Evolutionary conservation across 1,284 basidiomycete genomes (phyloP).

Genomic region (Papiliotrema fonsecae): DNA sequence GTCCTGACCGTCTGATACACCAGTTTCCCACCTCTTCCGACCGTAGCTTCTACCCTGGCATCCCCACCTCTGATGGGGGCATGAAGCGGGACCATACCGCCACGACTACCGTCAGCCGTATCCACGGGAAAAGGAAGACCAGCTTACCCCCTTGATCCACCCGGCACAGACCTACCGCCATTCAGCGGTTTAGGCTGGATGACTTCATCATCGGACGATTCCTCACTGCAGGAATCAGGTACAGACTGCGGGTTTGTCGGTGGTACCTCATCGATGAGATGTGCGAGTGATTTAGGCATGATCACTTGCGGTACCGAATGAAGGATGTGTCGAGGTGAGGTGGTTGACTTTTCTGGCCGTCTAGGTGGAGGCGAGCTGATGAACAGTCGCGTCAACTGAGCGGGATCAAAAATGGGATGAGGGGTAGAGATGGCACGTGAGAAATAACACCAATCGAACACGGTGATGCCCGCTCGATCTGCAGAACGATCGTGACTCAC

Average conservation of each 20-base stretch:
- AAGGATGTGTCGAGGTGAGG: background rate
- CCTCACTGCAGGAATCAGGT: conserved; percentile 25
- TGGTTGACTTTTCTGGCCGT: background rate
- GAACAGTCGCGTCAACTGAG: conserved; percentile 6
- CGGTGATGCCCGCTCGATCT: no score
- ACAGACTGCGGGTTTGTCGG: conserved; percentile 16
- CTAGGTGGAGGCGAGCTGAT: background rate
- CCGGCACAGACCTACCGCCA: conserved; percentile 8
- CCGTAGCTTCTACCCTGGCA: conserved; percentile 7
- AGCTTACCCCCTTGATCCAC: conserved; percentile 6
- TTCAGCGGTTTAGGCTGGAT: conserved; percentile 5
- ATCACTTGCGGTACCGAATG: background rate
- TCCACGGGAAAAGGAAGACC: conserved; percentile 1
- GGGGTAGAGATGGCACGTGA: no score
- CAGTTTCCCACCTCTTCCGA: conserved; percentile 19
- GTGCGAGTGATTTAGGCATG: conserved; percentile 9
- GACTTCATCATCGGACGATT: conserved; percentile 14
- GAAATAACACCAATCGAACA: no score
- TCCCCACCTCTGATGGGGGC: background rate
- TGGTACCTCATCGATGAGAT: conserved; percentile 16
- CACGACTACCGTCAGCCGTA: no score
- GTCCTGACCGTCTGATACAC: conserved; percentile 14
- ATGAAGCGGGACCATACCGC: no score
- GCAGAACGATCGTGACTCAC: no score
- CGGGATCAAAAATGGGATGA: no score